These are phyloP conservation scores for Talaromyces sp. DNA, from an alignment of 2,329 filamentous ascomycete genomes.

Conservation along the genomic window DNA sequence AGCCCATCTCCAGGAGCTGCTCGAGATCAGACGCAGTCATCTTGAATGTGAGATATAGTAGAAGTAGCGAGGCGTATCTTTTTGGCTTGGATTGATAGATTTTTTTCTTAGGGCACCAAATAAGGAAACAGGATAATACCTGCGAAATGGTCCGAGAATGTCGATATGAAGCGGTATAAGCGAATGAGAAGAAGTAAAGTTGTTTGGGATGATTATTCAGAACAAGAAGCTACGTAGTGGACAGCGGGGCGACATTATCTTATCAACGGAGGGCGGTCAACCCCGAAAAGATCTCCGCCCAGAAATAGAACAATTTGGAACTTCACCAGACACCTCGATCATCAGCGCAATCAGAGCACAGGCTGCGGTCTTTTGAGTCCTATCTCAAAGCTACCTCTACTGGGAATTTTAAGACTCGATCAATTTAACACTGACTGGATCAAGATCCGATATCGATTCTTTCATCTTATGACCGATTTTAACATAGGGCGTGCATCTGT, in stretches of 20 bases:
- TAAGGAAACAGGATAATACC: background rate
- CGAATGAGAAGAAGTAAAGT: background rate
- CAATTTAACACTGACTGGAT: background rate
- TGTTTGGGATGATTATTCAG: background rate
- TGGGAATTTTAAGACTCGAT: background rate
- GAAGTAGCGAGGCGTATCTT: no score
- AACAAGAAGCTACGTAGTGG: background rate
- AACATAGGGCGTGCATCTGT: background rate
- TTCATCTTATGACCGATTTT: background rate
- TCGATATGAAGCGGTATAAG: background rate
- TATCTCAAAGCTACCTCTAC: background rate
- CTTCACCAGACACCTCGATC: no score
- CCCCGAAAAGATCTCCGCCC: background rate
- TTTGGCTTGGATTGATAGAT: no score
- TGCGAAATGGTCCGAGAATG: background rate
- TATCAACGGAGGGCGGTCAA: background rate
- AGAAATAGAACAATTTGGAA: background rate
- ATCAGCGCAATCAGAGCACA: background rate
- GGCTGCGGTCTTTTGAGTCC: background rate
- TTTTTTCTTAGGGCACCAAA: no score
- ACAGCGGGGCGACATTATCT: slow-evolving; percentile 2
- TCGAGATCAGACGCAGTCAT: slow-evolving; percentile 55
- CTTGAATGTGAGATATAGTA: slow-evolving; percentile 4
- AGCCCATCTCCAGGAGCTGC: slow-evolving; percentile 66
- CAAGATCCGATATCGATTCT: background rate